phyloP scores from a whole-genome alignment of 352 stramenopile species.

The Globisporangium irregulare region DNA sequence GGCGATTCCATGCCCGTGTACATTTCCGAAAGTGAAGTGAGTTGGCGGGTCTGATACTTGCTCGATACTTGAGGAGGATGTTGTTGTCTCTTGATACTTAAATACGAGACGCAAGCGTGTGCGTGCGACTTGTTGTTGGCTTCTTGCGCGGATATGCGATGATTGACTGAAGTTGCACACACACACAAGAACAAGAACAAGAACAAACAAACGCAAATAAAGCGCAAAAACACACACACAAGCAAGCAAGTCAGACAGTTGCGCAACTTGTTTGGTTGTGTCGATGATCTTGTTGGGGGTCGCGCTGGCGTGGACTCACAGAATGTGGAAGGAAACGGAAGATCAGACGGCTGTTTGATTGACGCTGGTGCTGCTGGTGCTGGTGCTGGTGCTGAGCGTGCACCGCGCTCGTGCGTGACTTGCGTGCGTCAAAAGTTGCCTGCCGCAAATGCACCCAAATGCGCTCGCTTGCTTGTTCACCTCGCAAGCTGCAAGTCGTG shows the following conservation, averaged over 20 bases:
- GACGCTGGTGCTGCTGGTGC: background rate
- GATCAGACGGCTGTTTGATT: background rate
- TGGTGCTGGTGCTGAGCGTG: background rate
- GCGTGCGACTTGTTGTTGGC: background rate
- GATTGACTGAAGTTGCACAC: conserved; percentile 4
- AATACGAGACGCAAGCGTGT: conserved; percentile 5
- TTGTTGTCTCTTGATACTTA: background rate
- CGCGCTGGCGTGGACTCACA: background rate
- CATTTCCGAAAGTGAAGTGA: conserved; percentile 3
- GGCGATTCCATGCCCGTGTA: conserved; percentile 23
- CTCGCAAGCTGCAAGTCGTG: no score
- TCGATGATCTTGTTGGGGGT: background rate
- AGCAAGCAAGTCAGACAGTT: conserved; percentile 2
- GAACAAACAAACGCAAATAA: background rate
- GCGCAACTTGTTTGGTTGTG: background rate
- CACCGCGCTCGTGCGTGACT: background rate
- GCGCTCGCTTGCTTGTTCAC: no score
- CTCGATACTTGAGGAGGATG: background rate
- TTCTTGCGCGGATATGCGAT: background rate
- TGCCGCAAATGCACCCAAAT: background rate
- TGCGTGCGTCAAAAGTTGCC: background rate
- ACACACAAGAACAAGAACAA: background rate
- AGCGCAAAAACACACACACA: background rate
- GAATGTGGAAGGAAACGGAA: conserved; percentile 2
- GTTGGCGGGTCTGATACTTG: background rate